Evolutionary conservation across 441 rosid species (phyloP), one percentile per base, ranked within the genome.

Genomic region (Biscutella auriculata): DNA sequence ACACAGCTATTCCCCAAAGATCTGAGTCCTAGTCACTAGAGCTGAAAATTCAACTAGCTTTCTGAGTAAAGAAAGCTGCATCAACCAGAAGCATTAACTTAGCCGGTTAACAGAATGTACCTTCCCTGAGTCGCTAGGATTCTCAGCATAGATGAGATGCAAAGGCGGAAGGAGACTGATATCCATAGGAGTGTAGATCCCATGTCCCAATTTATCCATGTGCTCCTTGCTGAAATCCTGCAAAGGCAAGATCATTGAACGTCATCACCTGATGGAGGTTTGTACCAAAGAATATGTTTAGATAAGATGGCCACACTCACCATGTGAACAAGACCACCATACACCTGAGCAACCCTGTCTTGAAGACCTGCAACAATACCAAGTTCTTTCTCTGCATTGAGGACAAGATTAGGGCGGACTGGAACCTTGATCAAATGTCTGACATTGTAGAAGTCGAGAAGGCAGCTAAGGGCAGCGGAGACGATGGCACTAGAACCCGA

Each of bases 111-210:
- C 17, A 28, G 56, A 17, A 41, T 75, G 43, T 62, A 92, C 97
- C 95, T 86, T 86, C 57, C 95, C 95, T 28, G 95, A 92, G 76
- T 92, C 97, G 65, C 97, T 92, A 44, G 98, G 97, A 66, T 92
- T 92, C 73, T 84, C 88, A 12, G 96, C 94, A 50, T 88, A 92
- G 68, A 92, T 79, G 51, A 92, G 83, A 72, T 81, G 68, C 46
- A 92, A 77, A 55, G 94, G 94, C 3, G 96, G 94, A 62, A 92
- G 92, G 58, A 84, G 89, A 72, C 47, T 69, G 30, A 75, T 57
- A 72, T 88, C 94, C 92, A 84, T 79, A 35, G 79, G 88, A 11
- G 74, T 79, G 55, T 92, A 88, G 53, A 92, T 62, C 19, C 98
- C 98, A 70, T 84, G 85, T 15, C 97, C 98, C 67, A 73, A 62